These are phyloP conservation scores for Neotropicomus parvogracilis DNA, from an alignment of 1,284 basidiomycete genomes.

Conservation along the genomic window DNA sequence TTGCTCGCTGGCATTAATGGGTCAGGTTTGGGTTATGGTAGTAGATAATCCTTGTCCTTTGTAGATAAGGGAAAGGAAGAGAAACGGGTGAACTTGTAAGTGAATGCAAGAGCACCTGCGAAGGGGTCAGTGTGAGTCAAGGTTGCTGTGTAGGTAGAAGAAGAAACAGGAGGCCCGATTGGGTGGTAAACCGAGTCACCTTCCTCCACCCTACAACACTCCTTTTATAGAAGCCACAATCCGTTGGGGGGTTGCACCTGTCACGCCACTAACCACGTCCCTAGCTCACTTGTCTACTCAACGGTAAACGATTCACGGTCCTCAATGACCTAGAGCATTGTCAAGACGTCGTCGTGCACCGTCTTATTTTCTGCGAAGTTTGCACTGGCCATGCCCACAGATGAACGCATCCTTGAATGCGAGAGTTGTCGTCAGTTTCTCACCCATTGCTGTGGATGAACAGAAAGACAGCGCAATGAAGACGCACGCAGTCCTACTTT, in stretches of 20 bases:
- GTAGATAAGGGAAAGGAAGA: constrained; percentile 15
- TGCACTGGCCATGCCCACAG: neutral
- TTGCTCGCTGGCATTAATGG: constrained; percentile 33
- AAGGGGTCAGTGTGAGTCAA: constrained; percentile 9
- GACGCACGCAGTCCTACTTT: neutral
- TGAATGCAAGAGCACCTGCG: constrained; percentile 31
- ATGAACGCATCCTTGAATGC: constrained; percentile 13
- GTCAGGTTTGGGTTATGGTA: constrained; percentile 15
- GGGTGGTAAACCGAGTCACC: constrained; percentile 22
- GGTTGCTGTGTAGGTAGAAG: constrained; percentile 23
- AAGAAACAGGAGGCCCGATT: constrained; percentile 26
- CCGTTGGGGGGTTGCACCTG: constrained; percentile 9
- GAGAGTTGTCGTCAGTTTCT: constrained; percentile 12
- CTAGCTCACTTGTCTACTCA: too few relatives aligned
- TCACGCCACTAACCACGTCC: neutral
- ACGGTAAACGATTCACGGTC: too few relatives aligned
- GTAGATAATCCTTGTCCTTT: constrained; percentile 17
- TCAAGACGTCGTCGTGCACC: constrained; percentile 10
- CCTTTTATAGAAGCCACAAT: constrained; percentile 16
- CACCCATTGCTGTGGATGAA: constrained; percentile 16
- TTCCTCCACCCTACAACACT: neutral
- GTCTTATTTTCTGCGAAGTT: constrained; percentile 15
- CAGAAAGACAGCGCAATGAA: neutral
- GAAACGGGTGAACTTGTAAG: constrained; percentile 29
- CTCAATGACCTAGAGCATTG: too few relatives aligned